Percentiles rank a stretch among this genome's conserved stretches.
Evolutionary conservation across 192 early-diverging fungal species (phyloP).

Genomic region (Entomortierella parvispora): DNA sequence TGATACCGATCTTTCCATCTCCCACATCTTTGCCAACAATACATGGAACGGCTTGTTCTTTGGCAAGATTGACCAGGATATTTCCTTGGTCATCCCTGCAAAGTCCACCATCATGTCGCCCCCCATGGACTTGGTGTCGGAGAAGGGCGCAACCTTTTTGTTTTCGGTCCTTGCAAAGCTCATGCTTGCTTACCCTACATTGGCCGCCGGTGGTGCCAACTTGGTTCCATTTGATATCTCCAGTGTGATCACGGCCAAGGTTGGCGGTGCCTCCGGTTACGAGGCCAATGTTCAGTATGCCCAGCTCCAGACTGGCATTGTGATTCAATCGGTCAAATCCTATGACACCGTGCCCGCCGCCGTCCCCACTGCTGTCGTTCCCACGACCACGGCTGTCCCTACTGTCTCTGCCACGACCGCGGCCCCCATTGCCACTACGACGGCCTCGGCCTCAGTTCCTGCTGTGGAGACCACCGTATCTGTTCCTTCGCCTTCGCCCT

Average conservation of each 20-base stretch:
- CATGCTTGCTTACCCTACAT: constrained; percentile 13
- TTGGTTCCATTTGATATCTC: constrained; percentile 31
- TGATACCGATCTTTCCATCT: constrained; percentile 56
- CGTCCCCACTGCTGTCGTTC: no score
- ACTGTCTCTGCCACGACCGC: neutral
- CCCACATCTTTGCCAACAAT: constrained; percentile 50
- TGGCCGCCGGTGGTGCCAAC: constrained; percentile 3
- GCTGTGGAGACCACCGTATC: neutral
- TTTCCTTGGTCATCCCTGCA: constrained; percentile 44
- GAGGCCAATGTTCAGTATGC: constrained; percentile 23
- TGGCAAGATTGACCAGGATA: constrained; percentile 58
- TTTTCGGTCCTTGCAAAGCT: constrained; percentile 7
- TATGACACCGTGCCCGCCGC: no score
- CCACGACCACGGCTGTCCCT: neutral
- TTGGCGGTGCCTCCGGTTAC: constrained; percentile 38
- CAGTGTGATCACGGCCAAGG: constrained; percentile 12
- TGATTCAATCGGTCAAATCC: constrained; percentile 2
- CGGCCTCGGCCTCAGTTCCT: neutral
- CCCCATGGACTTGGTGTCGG: constrained; percentile 23
- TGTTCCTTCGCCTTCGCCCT: neutral
- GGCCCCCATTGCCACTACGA: neutral
- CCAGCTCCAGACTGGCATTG: constrained; percentile 15
- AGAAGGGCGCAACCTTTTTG: constrained; percentile 17
- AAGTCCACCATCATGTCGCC: constrained; percentile 27
- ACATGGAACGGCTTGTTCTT: constrained; percentile 52